Evolutionary conservation across 2,329 filamentous ascomycete genomes (phyloP).

Genomic region (Botrytis cinerea): DNA sequence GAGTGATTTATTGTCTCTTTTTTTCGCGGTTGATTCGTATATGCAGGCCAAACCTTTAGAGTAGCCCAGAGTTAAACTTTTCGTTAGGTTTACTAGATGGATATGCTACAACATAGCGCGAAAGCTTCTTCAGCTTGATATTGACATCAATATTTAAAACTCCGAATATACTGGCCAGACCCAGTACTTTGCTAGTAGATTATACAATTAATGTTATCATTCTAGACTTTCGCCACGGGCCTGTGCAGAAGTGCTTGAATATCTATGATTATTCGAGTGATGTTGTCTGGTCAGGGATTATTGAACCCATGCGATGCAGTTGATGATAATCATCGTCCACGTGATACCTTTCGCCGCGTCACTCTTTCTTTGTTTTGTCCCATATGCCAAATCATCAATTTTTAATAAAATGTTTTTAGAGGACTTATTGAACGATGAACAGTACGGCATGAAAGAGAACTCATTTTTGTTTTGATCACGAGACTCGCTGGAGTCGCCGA

Average conservation of each 20-base stretch:
- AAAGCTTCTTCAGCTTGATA: not conserved
- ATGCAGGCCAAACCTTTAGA: not conserved
- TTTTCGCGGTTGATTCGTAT: not conserved
- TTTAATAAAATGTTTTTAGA: not conserved
- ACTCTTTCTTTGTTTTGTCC: not conserved
- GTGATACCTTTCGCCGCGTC: not conserved
- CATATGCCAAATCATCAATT: not conserved
- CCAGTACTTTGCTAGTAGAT: not conserved
- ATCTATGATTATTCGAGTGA: not conserved
- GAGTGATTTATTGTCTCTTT: no score
- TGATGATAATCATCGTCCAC: not conserved
- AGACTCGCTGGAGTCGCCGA: not conserved
- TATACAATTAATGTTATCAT: not conserved
- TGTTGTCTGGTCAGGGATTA: not conserved
- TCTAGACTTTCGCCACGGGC: not conserved
- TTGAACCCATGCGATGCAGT: not conserved
- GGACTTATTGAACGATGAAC: accelerated
- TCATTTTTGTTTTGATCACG: not conserved
- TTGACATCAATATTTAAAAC: not conserved
- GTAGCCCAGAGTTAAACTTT: not conserved
- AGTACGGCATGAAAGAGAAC: not conserved
- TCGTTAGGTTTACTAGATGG: not conserved
- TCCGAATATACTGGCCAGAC: not conserved
- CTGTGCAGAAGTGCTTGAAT: not conserved
- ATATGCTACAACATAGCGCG: not conserved